These are phyloP conservation scores for Hygrophila difformis DNA, from an alignment of 257 asterid species.

Conservation along the genomic window DNA sequence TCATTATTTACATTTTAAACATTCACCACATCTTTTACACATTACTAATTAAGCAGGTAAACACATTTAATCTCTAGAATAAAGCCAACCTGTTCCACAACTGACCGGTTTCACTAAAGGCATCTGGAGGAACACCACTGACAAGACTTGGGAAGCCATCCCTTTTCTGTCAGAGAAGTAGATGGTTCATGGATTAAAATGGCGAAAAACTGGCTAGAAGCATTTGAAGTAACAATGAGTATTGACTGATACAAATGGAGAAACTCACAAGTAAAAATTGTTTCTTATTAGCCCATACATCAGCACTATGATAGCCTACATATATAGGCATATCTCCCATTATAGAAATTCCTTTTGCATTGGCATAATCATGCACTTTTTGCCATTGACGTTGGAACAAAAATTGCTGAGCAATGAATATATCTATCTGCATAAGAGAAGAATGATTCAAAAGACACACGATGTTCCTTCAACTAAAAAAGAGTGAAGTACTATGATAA, in stretches of 20 bases:
- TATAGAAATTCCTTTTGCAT: conserved; percentile 64
- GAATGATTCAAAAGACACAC: conserved; percentile 9
- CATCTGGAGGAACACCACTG: conserved; percentile 98
- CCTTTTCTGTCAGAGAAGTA: conserved; percentile 40
- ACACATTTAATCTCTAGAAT: conserved; percentile 13
- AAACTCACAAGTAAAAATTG: conserved; percentile 77
- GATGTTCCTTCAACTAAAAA: no score
- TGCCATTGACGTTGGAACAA: conserved; percentile 97
- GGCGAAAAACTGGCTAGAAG: conserved; percentile 12
- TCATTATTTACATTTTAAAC: background rate
- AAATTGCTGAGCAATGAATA: conserved; percentile 86
- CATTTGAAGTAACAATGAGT: background rate
- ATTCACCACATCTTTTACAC: background rate
- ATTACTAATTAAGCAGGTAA: background rate
- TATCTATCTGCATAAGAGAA: conserved; percentile 60
- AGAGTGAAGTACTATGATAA: background rate
- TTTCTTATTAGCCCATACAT: conserved; percentile 96
- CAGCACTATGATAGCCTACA: conserved; percentile 98
- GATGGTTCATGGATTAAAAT: conserved; percentile 16
- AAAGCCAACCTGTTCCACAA: conserved; percentile 85
- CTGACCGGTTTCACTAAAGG: conserved; percentile 96
- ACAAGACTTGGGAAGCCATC: conserved; percentile 81
- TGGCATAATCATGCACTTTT: conserved; percentile 79
- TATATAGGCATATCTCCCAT: conserved; percentile 99
- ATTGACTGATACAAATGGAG: conserved; percentile 16